Conservation (phyloP, 1,284 basidiomycete genomes). For the Sanguinoderma infundibulare region DNA sequence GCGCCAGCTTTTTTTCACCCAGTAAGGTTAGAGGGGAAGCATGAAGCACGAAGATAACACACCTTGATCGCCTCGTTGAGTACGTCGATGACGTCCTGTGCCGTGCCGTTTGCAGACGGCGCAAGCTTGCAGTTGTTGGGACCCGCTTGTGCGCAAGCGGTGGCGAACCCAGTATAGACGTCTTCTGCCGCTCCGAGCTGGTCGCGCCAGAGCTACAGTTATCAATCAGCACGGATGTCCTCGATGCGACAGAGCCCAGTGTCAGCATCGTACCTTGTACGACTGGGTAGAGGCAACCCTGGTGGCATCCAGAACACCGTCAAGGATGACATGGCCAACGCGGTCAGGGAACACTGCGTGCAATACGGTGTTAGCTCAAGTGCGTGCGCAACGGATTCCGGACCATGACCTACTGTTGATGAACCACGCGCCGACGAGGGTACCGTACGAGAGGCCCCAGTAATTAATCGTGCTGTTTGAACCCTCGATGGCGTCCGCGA, state of each 20-base stretch:
- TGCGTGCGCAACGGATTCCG: neutral
- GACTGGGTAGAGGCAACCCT: conserved; percentile 12
- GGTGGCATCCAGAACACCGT: conserved; percentile 19
- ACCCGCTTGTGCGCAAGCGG: conserved; percentile 17
- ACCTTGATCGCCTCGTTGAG: conserved; percentile 10
- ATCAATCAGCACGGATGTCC: neutral
- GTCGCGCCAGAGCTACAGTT: conserved; percentile 12
- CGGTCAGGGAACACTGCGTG: conserved; percentile 24
- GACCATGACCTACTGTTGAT: conserved; percentile 18
- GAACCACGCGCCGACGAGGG: conserved; percentile 21
- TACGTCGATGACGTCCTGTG: conserved; percentile 13
- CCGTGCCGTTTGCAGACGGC: conserved; percentile 7
- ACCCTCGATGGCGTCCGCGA: conserved; percentile 24
- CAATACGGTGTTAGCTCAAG: neutral
- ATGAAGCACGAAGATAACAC: neutral
- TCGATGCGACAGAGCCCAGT: too few species aligned
- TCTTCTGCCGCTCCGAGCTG: conserved; percentile 14
- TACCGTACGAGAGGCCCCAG: conserved; percentile 23
- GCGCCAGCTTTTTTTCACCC: neutral
- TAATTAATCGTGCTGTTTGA: conserved; percentile 17
- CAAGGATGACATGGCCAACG: conserved; percentile 22
- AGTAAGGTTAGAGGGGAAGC: neutral
- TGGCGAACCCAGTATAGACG: conserved; percentile 16
- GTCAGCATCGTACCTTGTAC: conserved; percentile 1
- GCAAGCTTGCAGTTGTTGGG: conserved; percentile 16